A percentile compares a stretch with the other conserved stretches of the same genome.
Evolutionary conservation across 2,329 filamentous ascomycete species (phyloP).

Genomic region (Clonostachys byssicola): DNA sequence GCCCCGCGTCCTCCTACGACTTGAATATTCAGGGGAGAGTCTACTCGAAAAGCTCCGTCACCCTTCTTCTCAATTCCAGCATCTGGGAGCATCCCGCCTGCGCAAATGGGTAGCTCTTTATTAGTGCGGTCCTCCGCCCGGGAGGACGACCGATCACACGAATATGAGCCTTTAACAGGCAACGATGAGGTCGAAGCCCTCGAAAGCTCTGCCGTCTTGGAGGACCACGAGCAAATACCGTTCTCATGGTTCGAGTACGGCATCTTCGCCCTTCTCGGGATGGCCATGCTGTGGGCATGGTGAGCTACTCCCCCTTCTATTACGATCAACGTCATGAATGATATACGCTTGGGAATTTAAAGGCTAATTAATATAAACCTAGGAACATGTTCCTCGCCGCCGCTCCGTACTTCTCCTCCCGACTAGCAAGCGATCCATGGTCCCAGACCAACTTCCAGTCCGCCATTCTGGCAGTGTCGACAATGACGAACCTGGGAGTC

Average conservation of each 20-base stretch:
- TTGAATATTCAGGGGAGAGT: too few relatives aligned
- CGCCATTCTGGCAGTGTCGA: conserved; percentile 82
- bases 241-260: conserved; percentile 87
- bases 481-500: conserved; percentile 72
- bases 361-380: conserved; percentile 5
- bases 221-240: conserved; percentile 31
- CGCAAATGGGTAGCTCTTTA: too few relatives aligned
- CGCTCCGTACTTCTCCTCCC: conserved; percentile 84
- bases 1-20: too few relatives aligned
- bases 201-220: conserved; percentile 14
- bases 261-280: conserved; percentile 79
- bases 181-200: conserved; percentile 16
- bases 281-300: conserved; percentile 98
- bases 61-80: too few relatives aligned
- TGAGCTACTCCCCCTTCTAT: conserved; percentile 33
- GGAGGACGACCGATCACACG: conserved; percentile 1
- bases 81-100: too few relatives aligned
- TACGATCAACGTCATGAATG: not conserved
- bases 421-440: conserved; percentile 68
- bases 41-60: too few relatives aligned
- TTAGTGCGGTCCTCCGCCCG: too few relatives aligned
- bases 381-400: conserved; percentile 99
- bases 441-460: conserved; percentile 83
- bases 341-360: not conserved
- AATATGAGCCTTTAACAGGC: conserved; percentile 24